Percentiles rank a stretch among this genome's conserved stretches.
Conservation (phyloP, 1,284 basidiomycete species). For the Papiliotrema flavescens region DNA sequence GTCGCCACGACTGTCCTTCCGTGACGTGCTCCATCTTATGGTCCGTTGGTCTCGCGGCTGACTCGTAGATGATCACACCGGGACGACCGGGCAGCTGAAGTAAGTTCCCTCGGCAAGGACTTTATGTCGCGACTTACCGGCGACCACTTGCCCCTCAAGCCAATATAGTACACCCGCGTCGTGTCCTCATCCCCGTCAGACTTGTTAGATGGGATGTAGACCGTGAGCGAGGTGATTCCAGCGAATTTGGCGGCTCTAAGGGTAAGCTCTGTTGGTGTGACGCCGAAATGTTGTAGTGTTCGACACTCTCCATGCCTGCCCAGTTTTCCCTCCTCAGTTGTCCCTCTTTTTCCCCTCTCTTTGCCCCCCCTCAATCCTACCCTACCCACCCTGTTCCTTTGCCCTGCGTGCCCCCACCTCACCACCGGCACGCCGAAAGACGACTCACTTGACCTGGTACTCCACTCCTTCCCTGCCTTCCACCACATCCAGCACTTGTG, state of each 20-base stretch:
- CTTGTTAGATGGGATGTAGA: constrained; percentile 45
- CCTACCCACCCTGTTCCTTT: too few species aligned
- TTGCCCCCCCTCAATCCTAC: too few species aligned
- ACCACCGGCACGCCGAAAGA: neutral
- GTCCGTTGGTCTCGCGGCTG: constrained; percentile 45
- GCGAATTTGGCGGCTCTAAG: constrained; percentile 48
- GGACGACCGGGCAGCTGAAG: constrained; percentile 41
- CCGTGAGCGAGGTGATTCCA: constrained; percentile 35
- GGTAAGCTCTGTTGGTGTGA: neutral
- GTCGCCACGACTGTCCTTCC: neutral
- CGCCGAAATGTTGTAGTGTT: too few species aligned
- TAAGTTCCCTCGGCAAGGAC: neutral
- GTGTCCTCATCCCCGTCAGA: constrained; percentile 47
- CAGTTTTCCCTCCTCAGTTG: too few species aligned
- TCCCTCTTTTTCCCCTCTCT: too few species aligned
- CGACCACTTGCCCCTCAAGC: constrained; percentile 41
- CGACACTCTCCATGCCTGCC: too few species aligned
- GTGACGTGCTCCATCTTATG: constrained; percentile 32
- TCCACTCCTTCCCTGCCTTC: constrained; percentile 39
- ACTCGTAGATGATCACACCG: constrained; percentile 47
- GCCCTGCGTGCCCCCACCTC: too few species aligned
- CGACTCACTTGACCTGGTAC: constrained; percentile 46
- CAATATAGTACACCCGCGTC: constrained; percentile 44
- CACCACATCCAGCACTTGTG: constrained; percentile 39
- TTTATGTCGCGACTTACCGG: constrained; percentile 28